Evolutionary conservation across 176 grass and related monocot species (phyloP).

Genomic region (Avena atlantica): DNA sequence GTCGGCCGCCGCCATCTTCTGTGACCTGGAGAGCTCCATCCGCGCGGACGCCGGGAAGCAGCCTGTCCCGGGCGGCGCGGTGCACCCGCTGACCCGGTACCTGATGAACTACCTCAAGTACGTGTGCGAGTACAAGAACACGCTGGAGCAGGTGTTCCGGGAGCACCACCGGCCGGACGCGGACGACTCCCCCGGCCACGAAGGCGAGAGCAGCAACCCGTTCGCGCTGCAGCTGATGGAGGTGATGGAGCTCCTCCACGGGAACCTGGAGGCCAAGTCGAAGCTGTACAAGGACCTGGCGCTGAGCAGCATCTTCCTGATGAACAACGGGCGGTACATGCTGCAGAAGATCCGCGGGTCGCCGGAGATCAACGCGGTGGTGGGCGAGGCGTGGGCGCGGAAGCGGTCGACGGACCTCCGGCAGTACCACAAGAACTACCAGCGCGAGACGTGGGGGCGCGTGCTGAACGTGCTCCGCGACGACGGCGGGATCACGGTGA

Average conservation of each 20-base stretch:
- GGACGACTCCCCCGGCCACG: not conserved
- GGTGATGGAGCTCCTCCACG: constrained; percentile 84
- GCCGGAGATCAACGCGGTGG: constrained; percentile 61
- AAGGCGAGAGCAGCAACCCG: constrained; percentile 42
- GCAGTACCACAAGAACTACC: constrained; percentile 98
- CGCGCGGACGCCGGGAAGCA: constrained; percentile 66
- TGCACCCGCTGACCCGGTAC: constrained; percentile 85
- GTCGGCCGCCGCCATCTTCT: constrained; percentile 76
- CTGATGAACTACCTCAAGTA: constrained; percentile 95
- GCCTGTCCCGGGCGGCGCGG: constrained; percentile 66
- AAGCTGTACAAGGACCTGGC: constrained; percentile 71
- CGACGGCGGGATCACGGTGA: constrained; percentile 80
- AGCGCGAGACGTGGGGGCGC: constrained; percentile 87
- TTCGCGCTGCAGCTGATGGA: constrained; percentile 74
- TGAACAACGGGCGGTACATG: constrained; percentile 96
- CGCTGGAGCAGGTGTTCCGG: constrained; percentile 81
- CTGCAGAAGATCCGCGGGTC: constrained; percentile 86
- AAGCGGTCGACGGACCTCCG: constrained; percentile 77
- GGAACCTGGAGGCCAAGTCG: constrained; percentile 70
- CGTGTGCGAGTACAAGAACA: constrained; percentile 82
- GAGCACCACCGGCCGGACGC: constrained; percentile 51
- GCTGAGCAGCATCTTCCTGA: constrained; percentile 74
- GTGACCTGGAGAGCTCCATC: constrained; percentile 90
- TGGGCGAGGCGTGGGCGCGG: constrained; percentile 75
- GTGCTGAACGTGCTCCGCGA: constrained; percentile 67